phyloP scores from a whole-genome alignment of 2,329 filamentous ascomycete species.

The Alternaria conjuncta region DNA sequence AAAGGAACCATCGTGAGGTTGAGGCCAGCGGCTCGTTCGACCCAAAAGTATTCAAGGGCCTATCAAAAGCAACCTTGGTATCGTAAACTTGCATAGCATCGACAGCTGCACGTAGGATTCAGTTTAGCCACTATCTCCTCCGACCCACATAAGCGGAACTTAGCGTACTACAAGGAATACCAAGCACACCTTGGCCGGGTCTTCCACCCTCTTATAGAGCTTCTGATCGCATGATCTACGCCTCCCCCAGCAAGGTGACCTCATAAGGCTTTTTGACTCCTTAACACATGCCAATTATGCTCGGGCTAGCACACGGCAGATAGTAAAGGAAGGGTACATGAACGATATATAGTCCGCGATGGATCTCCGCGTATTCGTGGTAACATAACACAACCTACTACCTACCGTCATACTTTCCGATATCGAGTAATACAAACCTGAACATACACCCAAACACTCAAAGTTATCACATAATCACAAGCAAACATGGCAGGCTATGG shows the following conservation, averaged over 20 bases:
- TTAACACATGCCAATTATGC: background rate
- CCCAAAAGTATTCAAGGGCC: background rate
- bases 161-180: constrained; percentile 17
- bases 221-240: constrained; percentile 16
- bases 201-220: constrained; percentile 26
- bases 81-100: background rate
- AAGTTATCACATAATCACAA: background rate
- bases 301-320: background rate
- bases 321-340: background rate
- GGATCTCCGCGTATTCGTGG: background rate
- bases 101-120: background rate
- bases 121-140: constrained; percentile 2
- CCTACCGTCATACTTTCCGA: background rate
- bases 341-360: constrained; percentile 2
- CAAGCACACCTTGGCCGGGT: constrained; percentile 30
- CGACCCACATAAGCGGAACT: constrained; percentile 11
- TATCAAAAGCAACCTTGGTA: background rate
- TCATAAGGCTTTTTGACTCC: constrained; percentile 31
- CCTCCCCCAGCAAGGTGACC: constrained; percentile 31
- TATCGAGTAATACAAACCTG: too few relatives aligned
- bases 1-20: background rate
- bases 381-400: background rate
- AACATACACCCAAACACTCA: background rate
- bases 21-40: background rate
- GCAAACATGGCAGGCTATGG: constrained; percentile 45